These are phyloP conservation scores for Stagonosporopsis tanaceti DNA, from an alignment of 2,329 filamentous ascomycete species.

Conservation along the genomic window DNA sequence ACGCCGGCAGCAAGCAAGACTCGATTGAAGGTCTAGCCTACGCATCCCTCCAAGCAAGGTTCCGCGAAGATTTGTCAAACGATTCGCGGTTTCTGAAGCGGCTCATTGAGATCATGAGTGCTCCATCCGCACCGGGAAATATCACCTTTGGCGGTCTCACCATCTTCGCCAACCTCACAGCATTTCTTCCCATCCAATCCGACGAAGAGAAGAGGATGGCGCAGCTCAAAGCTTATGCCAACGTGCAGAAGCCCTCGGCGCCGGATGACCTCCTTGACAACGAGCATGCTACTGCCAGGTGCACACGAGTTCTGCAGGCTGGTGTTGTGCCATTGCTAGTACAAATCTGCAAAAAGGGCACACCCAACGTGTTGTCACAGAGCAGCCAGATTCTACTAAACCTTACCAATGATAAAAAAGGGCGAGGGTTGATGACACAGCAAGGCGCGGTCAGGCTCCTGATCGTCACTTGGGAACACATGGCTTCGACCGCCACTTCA, in stretches of 20 bases:
- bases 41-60: conserved; percentile 81
- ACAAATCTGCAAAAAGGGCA: conserved; percentile 75
- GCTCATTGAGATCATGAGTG: conserved; percentile 68
- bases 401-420: conserved; percentile 74
- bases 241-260: conserved; percentile 72
- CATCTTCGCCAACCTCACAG: conserved; percentile 84
- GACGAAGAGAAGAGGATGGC: conserved; percentile 93
- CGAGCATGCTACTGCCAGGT: conserved; percentile 76
- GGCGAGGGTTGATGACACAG: conserved; percentile 83
- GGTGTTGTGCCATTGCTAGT: conserved; percentile 80
- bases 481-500: conserved; percentile 55
- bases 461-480: conserved; percentile 71
- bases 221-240: conserved; percentile 93
- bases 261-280: conserved; percentile 78
- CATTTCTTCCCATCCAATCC: conserved; percentile 77
- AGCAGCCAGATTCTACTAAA: conserved; percentile 80
- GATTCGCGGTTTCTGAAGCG: conserved; percentile 74
- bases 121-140: conserved; percentile 56
- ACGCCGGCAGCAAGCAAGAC: conserved; percentile 68
- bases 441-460: conserved; percentile 92
- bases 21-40: conserved; percentile 93
- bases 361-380: conserved; percentile 73
- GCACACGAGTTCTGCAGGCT: conserved; percentile 78
- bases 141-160: conserved; percentile 86
- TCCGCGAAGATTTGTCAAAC: conserved; percentile 81